phyloP scores from a whole-genome alignment of 1,284 basidiomycete species.

The Psilocybe mexicana region DNA sequence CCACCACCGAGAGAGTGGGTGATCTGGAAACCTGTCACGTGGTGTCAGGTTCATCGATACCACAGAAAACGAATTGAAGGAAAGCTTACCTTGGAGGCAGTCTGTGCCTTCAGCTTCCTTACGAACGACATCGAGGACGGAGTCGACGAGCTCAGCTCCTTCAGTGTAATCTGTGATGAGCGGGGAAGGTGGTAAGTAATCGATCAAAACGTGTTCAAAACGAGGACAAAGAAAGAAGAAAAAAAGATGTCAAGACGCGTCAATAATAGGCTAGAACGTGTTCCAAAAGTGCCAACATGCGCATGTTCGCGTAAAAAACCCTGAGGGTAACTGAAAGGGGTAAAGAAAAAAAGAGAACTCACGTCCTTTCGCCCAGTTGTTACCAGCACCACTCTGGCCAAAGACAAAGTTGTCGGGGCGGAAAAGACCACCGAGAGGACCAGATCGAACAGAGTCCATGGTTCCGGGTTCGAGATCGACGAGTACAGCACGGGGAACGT shows the following conservation, averaged over 20 bases:
- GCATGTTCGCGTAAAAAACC: background rate
- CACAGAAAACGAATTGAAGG: slow-evolving; percentile 12
- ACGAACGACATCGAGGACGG: slow-evolving; percentile 87
- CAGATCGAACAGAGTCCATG: slow-evolving; percentile 92
- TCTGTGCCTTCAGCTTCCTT: slow-evolving; percentile 92
- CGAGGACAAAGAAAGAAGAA: slow-evolving; percentile 13
- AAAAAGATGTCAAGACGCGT: slow-evolving; percentile 22
- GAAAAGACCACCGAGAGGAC: slow-evolving; percentile 85
- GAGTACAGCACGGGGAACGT: slow-evolving; percentile 94
- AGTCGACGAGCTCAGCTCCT: slow-evolving; percentile 94
- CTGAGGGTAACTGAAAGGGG: slow-evolving; percentile 5
- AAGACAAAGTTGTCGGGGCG: slow-evolving; percentile 95
- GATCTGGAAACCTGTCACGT: slow-evolving; percentile 84
- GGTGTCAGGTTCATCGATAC: slow-evolving; percentile 12
- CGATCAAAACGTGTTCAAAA: slow-evolving; percentile 21
- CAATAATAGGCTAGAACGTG: slow-evolving; percentile 19
- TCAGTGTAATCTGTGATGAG: slow-evolving; percentile 81
- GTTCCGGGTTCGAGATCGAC: slow-evolving; percentile 96
- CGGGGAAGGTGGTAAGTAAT: slow-evolving; percentile 14
- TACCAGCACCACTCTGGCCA: slow-evolving; percentile 89
- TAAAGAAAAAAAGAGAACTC: slow-evolving; percentile 37
- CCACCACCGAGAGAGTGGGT: slow-evolving; percentile 97
- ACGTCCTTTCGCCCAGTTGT: slow-evolving; percentile 97
- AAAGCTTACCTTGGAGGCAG: slow-evolving; percentile 77
- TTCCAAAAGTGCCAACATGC: background rate